A percentile compares a stretch with the other conserved stretches of the same genome.
phyloP scores from a whole-genome alignment of 495 filamentous ascomycete genomes.

The Aspergillus saccharolyticus region DNA sequence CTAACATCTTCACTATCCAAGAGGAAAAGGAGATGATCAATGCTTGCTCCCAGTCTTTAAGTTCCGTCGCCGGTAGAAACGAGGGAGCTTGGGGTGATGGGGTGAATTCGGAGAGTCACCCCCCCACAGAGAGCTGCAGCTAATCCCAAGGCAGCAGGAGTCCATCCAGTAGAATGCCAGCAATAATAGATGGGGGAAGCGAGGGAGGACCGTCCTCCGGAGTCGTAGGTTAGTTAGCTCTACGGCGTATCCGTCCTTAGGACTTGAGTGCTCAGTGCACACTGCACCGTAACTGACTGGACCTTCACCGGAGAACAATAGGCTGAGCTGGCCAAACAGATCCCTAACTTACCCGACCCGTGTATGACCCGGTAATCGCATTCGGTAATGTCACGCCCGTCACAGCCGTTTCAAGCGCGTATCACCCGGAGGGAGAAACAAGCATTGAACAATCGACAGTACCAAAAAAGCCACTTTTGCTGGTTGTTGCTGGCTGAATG shows the following conservation, averaged over 20 bases:
- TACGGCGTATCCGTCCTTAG: not conserved
- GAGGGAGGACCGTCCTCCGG: not conserved
- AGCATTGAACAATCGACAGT: not conserved
- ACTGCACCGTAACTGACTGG: no score
- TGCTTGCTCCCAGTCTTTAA: no score
- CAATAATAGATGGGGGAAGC: not conserved
- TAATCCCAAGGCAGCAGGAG: not conserved
- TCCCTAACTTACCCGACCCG: constrained; percentile 25
- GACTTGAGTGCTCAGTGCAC: no score
- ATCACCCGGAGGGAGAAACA: not conserved
- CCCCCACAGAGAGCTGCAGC: not conserved
- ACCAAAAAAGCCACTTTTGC: not conserved
- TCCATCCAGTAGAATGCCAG: not conserved
- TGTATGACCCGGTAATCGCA: constrained; percentile 15
- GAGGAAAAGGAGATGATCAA: no score
- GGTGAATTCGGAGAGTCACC: no score
- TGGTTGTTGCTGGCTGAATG: not conserved
- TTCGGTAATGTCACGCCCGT: constrained; percentile 10
- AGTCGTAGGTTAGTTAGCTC: no score
- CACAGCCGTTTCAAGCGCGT: constrained; percentile 17
- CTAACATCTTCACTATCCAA: no score
- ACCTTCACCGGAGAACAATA: not conserved
- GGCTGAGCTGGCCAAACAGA: not conserved
- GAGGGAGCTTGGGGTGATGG: no score
- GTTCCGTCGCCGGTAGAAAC: no score